Evolutionary conservation across 257 asterid genomes (phyloP), one percentile per base, ranked within the genome.

Genomic region (Ehretia macrophylla): DNA sequence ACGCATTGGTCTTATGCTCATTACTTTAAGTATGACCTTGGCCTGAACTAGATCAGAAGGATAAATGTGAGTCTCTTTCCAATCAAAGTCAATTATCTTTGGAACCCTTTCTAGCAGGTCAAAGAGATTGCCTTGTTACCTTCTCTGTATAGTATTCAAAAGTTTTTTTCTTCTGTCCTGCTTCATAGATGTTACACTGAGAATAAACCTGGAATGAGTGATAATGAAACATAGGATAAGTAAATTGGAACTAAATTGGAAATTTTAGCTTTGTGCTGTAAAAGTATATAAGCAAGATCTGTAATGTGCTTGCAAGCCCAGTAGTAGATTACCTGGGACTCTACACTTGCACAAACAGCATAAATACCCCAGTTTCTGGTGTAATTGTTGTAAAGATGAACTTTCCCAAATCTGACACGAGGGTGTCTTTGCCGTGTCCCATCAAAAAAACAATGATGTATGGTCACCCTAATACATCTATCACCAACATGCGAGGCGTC

Each of bases 401-500:
- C 98, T 70, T 70, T 92, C 32, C 67, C 98, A 58, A 82, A 92
- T 53, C 98, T 76, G 62, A 92, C 95, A 35, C 98, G 86, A 18
- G 98, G 98, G 48, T 91, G 96, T n/a, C 98, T 63, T 74, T 91
- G 98, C 46, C 87, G 67, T 3, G 98, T 92, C 62, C 97, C 98
- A 58, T 92, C 81, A 22, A 92, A 92, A 77, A 88, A 88, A 55
- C 98, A 88, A 66, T 92, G 98, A 78, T 92, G 98, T 64, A 92
- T 79, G n/a, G 95, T 92, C 39, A 88, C 88, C 17, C 81, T 61
- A 8, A 92, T 92, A 70, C 87, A 74, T 75, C 97, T 74, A 54
- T 91, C 98, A 0, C 77, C 75, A 2, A 69, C 70, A 64, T 85
- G 63, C 6, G 88, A 79, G 65, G 97, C 67, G 64, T 88, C 95